These are phyloP conservation scores for Suhomyces bribrorum DNA, from an alignment of 1,139 yeast genomes.

Conservation along the genomic window DNA sequence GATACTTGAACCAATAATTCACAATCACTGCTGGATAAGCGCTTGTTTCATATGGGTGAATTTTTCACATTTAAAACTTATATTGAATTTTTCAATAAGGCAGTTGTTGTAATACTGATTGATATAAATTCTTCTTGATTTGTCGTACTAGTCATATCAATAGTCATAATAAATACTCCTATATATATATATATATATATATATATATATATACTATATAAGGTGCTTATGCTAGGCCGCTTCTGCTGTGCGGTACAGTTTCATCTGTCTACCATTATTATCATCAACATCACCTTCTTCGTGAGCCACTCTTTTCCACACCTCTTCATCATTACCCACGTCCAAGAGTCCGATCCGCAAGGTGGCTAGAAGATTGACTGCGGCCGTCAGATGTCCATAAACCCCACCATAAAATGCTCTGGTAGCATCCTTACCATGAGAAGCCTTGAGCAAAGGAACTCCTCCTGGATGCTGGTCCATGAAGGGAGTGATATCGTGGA, in stretches of 20 bases:
- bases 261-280: conserved; percentile 23
- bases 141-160: too few species aligned
- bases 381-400: conserved; percentile 73
- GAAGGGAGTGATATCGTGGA: conserved; percentile 73
- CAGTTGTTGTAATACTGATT: too few species aligned
- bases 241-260: conserved; percentile 43
- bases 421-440: conserved; percentile 73
- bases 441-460: conserved; percentile 55
- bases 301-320: conserved; percentile 61
- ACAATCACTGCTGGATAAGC: too few species aligned
- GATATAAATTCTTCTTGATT: too few species aligned
- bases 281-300: conserved; percentile 43
- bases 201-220: too few species aligned
- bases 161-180: too few species aligned
- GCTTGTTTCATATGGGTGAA: too few species aligned
- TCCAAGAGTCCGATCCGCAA: conserved; percentile 75
- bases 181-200: too few species aligned
- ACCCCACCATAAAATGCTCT: conserved; percentile 76
- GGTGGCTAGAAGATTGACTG: conserved; percentile 67
- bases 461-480: conserved; percentile 79
- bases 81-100: too few species aligned
- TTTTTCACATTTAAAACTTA: too few species aligned
- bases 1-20: too few species aligned
- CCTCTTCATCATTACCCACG: conserved; percentile 80
- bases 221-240: too few species aligned